Percentiles rank a stretch among this genome's conserved stretches.
These are phyloP conservation scores for Oxyria digyna DNA, from an alignment of 148 eudicot species.

Conservation along the genomic window DNA sequence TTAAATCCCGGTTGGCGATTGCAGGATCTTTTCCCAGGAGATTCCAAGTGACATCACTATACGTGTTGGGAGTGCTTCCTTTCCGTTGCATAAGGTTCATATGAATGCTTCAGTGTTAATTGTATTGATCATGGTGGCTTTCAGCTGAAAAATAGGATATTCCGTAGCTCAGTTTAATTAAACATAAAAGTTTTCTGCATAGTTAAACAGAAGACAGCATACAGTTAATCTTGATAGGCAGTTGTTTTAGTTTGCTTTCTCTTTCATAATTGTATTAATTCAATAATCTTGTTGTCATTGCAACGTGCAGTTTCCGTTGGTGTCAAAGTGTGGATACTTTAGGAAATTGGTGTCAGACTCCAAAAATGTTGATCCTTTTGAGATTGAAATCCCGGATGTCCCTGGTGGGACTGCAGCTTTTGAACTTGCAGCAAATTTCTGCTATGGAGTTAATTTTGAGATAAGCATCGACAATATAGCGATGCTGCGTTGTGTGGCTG, in stretches of 20 bases:
- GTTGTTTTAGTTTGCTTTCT: no score
- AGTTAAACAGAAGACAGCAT: no score
- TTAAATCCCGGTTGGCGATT: background rate
- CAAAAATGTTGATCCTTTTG: conserved; percentile 23
- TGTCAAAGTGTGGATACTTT: conserved; percentile 75
- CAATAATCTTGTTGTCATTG: conserved; percentile 1
- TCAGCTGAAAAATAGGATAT: background rate
- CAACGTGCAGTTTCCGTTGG: conserved; percentile 61
- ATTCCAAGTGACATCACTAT: conserved; percentile 78
- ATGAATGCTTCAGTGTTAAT: background rate
- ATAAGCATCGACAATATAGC: conserved; percentile 65
- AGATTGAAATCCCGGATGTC: conserved; percentile 41
- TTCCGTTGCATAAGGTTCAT: conserved; percentile 82
- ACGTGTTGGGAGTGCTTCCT: conserved; percentile 54
- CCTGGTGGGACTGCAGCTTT: conserved; percentile 88
- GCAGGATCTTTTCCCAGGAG: conserved; percentile 90
- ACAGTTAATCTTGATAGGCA: no score
- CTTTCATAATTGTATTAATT: no score
- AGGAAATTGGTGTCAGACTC: conserved; percentile 54
- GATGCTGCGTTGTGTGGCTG: conserved; percentile 61
- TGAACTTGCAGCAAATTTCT: conserved; percentile 84
- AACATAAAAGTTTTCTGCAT: background rate
- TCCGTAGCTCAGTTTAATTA: background rate
- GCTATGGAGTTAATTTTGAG: conserved; percentile 81
- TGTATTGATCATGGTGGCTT: no score